Conservation (phyloP, 75 land plant genomes). For the Isoetes taiwanensis region DNA sequence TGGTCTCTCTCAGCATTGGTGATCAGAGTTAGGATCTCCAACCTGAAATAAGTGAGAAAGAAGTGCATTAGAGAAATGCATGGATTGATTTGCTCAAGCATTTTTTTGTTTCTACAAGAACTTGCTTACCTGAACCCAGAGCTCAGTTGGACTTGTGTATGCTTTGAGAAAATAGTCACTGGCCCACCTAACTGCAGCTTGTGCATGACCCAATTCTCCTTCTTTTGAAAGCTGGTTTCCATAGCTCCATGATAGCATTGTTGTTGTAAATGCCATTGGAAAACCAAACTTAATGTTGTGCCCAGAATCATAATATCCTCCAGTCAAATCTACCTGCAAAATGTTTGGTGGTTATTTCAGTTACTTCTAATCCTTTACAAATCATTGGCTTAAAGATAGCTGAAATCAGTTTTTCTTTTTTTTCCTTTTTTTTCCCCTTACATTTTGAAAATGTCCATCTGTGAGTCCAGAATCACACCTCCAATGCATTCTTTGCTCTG, state of each 20-base stretch:
- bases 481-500: neutral
- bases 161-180: neutral
- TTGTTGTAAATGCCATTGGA: conserved; percentile 2
- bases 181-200: neutral
- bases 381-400: neutral
- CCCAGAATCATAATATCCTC: neutral
- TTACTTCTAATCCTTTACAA: neutral
- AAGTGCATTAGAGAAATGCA: too few species aligned
- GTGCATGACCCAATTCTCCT: neutral
- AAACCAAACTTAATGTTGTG: conserved; percentile 6
- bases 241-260: neutral
- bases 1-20: neutral
- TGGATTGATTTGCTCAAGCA: too few species aligned
- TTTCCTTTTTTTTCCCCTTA: too few species aligned
- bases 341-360: neutral
- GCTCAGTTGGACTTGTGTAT: neutral
- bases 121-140: conserved; percentile 1
- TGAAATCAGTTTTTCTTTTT: too few species aligned
- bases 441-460: neutral
- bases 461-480: neutral
- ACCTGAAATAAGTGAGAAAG: conserved; percentile 13
- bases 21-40: conserved; percentile 3
- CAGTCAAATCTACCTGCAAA: neutral
- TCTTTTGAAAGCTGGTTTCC: neutral
- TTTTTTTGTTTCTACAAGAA: too few species aligned